Conservation (phyloP, 176 grass and related monocot species). For the Bolboschoenus planiculmis region DNA sequence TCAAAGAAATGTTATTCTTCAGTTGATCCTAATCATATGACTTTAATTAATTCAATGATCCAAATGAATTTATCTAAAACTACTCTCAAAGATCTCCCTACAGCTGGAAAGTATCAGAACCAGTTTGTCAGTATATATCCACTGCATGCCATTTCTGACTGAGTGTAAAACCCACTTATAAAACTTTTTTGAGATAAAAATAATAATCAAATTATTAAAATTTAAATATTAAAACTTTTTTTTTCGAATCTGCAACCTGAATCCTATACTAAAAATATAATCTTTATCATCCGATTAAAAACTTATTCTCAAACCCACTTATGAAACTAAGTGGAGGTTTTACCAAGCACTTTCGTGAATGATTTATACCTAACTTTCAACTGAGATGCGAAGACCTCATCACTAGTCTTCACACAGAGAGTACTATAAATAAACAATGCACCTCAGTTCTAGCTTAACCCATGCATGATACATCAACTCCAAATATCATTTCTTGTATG, state of each 20-base stretch:
- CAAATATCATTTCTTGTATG: neutral
- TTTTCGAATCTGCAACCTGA: no score
- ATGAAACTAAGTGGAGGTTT: neutral
- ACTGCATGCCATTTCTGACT: neutral
- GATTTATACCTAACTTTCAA: slow-evolving; percentile 6
- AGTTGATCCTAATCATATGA: no score
- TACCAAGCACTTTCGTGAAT: neutral
- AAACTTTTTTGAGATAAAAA: no score
- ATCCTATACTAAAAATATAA: no score
- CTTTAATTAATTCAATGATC: no score
- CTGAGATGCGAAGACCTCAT: neutral
- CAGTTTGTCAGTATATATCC: neutral
- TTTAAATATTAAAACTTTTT: no score
- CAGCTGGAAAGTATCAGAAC: neutral
- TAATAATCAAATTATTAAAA: no score
- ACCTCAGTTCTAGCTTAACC: neutral
- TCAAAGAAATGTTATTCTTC: no score
- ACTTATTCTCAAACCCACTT: neutral
- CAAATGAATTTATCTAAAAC: no score
- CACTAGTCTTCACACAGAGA: neutral
- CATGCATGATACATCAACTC: neutral
- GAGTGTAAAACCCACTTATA: neutral
- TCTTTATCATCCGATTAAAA: no score
- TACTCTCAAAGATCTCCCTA: neutral
- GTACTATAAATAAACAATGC: slow-evolving; percentile 7